Conservation (phyloP, 306 rosid species). For the Quercus agrifolia region DNA sequence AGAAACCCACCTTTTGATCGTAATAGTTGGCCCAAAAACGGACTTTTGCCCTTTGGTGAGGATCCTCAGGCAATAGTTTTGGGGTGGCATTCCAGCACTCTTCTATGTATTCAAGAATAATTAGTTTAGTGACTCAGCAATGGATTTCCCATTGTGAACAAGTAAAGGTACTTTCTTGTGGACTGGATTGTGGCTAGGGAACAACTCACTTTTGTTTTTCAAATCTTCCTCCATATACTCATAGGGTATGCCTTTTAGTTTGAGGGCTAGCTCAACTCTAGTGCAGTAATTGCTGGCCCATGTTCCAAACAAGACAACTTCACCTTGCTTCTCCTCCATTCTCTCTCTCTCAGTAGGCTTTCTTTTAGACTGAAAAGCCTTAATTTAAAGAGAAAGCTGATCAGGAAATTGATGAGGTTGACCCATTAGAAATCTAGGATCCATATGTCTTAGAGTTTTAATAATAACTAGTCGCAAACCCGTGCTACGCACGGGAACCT, state of each 20-base stretch:
- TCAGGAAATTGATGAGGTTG: too few species aligned
- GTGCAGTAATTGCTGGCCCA: conserved; percentile 16
- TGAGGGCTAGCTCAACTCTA: conserved; percentile 35
- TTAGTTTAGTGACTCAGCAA: conserved; percentile 29
- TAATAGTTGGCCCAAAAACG: conserved; percentile 40
- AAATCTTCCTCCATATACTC: conserved; percentile 40
- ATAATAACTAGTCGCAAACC: too few species aligned
- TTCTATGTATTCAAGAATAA: conserved; percentile 45
- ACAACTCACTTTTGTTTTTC: conserved; percentile 28
- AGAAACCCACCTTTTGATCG: conserved; percentile 25
- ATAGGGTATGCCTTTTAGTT: conserved; percentile 42
- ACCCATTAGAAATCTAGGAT: too few species aligned
- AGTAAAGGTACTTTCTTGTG: conserved; percentile 40
- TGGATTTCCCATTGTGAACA: conserved; percentile 31
- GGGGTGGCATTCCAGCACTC: conserved; percentile 36
- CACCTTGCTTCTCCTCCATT: conserved; percentile 8
- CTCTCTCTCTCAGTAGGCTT: background rate
- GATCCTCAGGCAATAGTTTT: conserved; percentile 33
- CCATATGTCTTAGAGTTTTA: too few species aligned
- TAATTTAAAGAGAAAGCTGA: too few species aligned
- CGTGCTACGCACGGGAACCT: too few species aligned
- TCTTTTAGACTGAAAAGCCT: too few species aligned
- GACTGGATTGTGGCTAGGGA: conserved; percentile 32
- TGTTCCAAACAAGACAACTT: conserved; percentile 35
- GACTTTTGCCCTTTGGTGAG: conserved; percentile 31